These are phyloP conservation scores for Schizopora paradoxa DNA, from an alignment of 1,284 basidiomycete species.

Conservation along the genomic window DNA sequence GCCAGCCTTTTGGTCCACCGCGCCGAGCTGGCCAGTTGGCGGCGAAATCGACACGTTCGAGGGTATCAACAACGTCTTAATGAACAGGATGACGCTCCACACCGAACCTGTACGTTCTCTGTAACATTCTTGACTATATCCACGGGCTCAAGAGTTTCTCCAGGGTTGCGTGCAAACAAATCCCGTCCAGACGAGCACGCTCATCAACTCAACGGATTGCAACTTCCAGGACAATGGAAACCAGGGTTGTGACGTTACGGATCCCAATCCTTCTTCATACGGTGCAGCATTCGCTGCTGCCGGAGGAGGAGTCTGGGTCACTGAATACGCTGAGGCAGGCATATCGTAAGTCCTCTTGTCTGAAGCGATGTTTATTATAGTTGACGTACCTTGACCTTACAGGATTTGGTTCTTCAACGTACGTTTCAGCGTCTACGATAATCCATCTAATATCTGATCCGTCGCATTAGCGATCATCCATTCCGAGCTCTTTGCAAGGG, in stretches of 20 bases:
- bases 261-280: conserved; percentile 50
- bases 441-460: conserved; percentile 2
- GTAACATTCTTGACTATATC: not conserved
- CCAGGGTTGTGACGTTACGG: conserved; percentile 56
- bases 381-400: not conserved
- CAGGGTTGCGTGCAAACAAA: conserved; percentile 50
- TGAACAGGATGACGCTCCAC: conserved; percentile 68
- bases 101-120: conserved; percentile 38
- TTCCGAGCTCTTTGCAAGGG: conserved; percentile 50
- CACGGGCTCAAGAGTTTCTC: conserved; percentile 6
- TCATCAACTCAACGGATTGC: conserved; percentile 59
- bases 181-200: conserved; percentile 44
- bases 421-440: conserved; percentile 21
- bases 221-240: conserved; percentile 48
- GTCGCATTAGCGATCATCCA: conserved; percentile 39
- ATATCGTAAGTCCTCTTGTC: conserved; percentile 46
- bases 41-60: conserved; percentile 78
- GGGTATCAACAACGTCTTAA: conserved; percentile 57
- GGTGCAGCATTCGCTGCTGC: conserved; percentile 58
- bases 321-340: conserved; percentile 59
- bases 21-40: conserved; percentile 56
- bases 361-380: not conserved
- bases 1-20: conserved; percentile 66
- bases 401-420: conserved; percentile 73
- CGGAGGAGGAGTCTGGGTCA: conserved; percentile 69